Evolutionary conservation across 2,329 filamentous ascomycete species (phyloP).

Genomic region (Trichoderma breve): DNA sequence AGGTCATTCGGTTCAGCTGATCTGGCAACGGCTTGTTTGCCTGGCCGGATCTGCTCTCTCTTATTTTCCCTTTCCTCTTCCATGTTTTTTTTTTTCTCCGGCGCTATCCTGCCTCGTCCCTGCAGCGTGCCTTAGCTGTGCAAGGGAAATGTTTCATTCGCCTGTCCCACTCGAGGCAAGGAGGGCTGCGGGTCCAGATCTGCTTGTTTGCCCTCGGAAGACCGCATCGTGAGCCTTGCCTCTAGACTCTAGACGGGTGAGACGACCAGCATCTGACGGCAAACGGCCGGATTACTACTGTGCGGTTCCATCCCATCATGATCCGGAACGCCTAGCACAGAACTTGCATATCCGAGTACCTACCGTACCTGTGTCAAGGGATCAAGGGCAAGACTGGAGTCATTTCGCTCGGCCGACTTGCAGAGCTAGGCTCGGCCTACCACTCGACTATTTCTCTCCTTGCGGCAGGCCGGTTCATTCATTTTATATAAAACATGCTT

Average conservation of each 20-base stretch:
- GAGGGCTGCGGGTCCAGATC: constrained; percentile 10
- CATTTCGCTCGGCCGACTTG: background rate
- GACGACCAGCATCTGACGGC: background rate
- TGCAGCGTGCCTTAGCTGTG: constrained; percentile 16
- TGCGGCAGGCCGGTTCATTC: background rate
- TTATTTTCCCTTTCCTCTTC: background rate
- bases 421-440: background rate
- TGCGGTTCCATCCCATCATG: background rate
- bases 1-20: background rate
- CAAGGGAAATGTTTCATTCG: constrained; percentile 14
- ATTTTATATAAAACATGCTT: constrained; percentile 3
- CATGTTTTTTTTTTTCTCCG: background rate
- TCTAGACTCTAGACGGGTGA: background rate
- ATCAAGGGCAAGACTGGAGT: constrained; percentile 3
- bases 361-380: background rate
- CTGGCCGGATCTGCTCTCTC: background rate
- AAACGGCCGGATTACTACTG: background rate
- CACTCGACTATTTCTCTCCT: constrained; percentile 1
- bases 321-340: background rate
- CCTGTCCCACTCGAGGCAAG: constrained; percentile 2
- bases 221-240: constrained; percentile 8
- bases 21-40: background rate
- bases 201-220: constrained; percentile 10
- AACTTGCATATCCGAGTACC: background rate
- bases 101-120: constrained; percentile 7